Conservation (phyloP, 2,329 filamentous ascomycete genomes). For the Trichoderma atroviride region DNA sequence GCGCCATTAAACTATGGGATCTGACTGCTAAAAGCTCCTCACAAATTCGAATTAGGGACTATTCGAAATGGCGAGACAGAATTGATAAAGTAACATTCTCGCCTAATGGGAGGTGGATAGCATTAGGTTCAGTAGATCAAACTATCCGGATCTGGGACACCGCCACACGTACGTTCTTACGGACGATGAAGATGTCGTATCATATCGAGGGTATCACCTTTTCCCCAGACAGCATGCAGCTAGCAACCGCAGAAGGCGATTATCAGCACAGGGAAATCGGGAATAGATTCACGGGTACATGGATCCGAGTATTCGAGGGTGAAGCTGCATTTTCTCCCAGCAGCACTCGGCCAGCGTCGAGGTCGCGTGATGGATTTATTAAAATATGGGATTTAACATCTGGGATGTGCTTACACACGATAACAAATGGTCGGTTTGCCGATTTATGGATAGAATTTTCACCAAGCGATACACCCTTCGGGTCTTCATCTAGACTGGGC, state of each 20-base stretch:
- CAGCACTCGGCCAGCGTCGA: not conserved
- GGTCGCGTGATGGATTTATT: not conserved
- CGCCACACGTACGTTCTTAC: not conserved
- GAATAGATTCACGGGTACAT: not conserved
- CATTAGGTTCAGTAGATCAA: not conserved
- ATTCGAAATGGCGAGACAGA: not conserved
- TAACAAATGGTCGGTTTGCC: not conserved
- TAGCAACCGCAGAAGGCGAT: not conserved
- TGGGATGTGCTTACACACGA: not conserved
- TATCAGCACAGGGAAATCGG: not conserved
- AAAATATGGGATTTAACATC: not conserved
- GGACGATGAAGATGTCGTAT: not conserved
- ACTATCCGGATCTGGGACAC: not conserved
- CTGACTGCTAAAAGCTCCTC: not conserved
- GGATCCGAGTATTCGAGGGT: not conserved
- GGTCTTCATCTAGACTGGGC: too few species aligned
- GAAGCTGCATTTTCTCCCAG: not conserved
- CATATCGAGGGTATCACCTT: not conserved
- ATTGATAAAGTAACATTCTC: not conserved
- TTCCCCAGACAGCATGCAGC: not conserved
- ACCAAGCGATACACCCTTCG: not conserved
- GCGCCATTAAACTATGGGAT: not conserved
- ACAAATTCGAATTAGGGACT: rapidly evolving
- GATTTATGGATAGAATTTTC: not conserved
- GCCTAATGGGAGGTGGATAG: not conserved